Base-by-base conservation (phyloP, 768 basidiomycete species). In the Trametes cinnabarina region DNA sequence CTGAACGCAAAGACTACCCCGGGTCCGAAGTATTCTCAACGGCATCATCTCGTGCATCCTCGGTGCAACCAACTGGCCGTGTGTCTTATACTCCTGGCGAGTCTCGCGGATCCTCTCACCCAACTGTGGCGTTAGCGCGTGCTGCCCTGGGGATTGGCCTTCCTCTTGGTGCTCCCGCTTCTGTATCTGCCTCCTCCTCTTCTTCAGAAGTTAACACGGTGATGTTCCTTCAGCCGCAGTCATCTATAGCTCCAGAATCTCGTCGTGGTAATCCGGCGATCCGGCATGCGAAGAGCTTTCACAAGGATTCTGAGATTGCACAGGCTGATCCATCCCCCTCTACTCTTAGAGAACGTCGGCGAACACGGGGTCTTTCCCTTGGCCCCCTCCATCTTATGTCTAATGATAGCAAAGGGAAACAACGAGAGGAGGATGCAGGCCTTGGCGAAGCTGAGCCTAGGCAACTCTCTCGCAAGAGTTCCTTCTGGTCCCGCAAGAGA, bases 401-500 rank as follows among this genome's bases (percentile, higher is more conserved):
- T 7, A 73, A 79, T 23, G 52, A 67, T 11, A 84, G 74, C 23
- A 70, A 73, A 47, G 69, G 63, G 12, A 82, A 81, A 57, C 75
- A 72, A n/a, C 76, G 77, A 50, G 76, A 77, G 43, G 69, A 69
- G 19, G 73, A 71, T 39, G 63, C 59, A 19, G 59, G 69, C 61
- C 39, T 63, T 26, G 60, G 50, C 25, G 56, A 71, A 5, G 69
- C 68, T 6, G 60, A 72, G 19, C 69, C 77, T 7, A 80, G 77
- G 39, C 65, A 76, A 4, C 61, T 86, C 30, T 71, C 78, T 11
- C 81, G 86, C 49, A 83, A 82, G 68, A 65, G 83, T 10, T 90
- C 88, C 6, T 88, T 89, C 65, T 90, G 87, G 87, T 70, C 69
- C 1, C 79, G 82, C 57, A 84, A 77, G 71, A 77, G 81, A 57